Percentiles rank a stretch among this genome's conserved stretches.
phyloP scores from a whole-genome alignment of 1,284 basidiomycete genomes.

The Clitocybe nebularis region DNA sequence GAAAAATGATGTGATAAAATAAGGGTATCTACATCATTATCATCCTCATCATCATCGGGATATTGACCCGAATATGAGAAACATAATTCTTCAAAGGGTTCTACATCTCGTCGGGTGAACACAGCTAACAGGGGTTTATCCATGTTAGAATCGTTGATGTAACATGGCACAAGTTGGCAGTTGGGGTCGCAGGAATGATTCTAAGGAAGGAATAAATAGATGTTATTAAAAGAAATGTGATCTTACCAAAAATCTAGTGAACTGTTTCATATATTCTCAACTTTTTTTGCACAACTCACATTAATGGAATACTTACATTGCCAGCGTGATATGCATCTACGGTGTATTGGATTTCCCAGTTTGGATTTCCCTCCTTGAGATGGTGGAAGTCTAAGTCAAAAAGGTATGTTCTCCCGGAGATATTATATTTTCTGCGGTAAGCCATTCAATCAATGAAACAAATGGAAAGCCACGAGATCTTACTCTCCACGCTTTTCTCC shows the following conservation, averaged over 20 bases:
- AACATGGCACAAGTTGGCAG: conserved; percentile 64
- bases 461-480: conserved; percentile 24
- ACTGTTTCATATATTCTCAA: conserved; percentile 45
- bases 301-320: conserved; percentile 55
- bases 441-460: neutral
- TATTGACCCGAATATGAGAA: conserved; percentile 72
- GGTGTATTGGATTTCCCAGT: conserved; percentile 43
- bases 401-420: conserved; percentile 78
- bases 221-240: conserved; percentile 15
- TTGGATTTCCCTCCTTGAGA: conserved; percentile 37
- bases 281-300: too few relatives aligned
- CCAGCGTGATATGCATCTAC: conserved; percentile 87
- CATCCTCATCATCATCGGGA: conserved; percentile 38
- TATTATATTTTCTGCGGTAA: conserved; percentile 61
- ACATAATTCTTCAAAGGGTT: conserved; percentile 70
- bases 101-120: conserved; percentile 66
- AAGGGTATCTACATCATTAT: too few relatives aligned
- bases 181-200: conserved; percentile 93
- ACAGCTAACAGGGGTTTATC: conserved; percentile 63
- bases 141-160: conserved; percentile 63
- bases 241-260: conserved; percentile 64
- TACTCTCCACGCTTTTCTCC: conserved; percentile 66
- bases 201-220: conserved; percentile 31
- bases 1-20: too few relatives aligned
- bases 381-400: conserved; percentile 80